These are phyloP conservation scores for Apiospora pterosperma DNA, from an alignment of 2,329 filamentous ascomycete genomes.

Conservation along the genomic window DNA sequence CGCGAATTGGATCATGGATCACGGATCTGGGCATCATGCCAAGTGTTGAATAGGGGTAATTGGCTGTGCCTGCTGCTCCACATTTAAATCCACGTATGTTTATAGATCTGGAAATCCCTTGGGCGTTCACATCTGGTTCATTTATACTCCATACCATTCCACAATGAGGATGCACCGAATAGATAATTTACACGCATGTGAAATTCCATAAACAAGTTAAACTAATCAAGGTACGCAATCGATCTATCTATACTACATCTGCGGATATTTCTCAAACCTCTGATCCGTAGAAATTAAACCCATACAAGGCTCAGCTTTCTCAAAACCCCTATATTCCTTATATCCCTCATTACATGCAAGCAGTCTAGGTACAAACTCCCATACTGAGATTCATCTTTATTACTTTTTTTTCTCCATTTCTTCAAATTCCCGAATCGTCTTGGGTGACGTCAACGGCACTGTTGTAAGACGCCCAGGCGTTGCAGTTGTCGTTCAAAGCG, in stretches of 20 bases:
- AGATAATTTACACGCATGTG: too few species aligned
- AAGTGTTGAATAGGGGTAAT: too few species aligned
- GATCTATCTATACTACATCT: not conserved
- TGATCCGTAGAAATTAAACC: not conserved
- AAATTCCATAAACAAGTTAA: not conserved
- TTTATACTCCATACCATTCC: too few species aligned
- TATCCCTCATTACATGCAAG: not conserved
- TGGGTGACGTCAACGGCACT: slow-evolving; percentile 12
- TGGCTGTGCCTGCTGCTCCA: too few species aligned
- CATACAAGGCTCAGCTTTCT: not conserved
- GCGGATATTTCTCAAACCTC: too few species aligned
- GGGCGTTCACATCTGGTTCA: too few species aligned
- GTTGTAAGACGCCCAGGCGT: slow-evolving; percentile 24
- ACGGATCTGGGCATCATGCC: too few species aligned
- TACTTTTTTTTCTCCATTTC: not conserved
- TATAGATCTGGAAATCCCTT: too few species aligned
- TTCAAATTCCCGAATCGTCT: slow-evolving; percentile 28
- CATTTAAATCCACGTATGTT: too few species aligned
- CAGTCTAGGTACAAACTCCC: not conserved
- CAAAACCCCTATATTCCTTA: not conserved
- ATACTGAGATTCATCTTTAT: not conserved
- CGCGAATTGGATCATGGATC: too few species aligned
- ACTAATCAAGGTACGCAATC: not conserved
- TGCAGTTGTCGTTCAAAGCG: slow-evolving; percentile 21
- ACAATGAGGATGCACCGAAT: too few species aligned